Evolutionary conservation across 78 protist species (phyloP).

Genomic region (Protostelium mycophagum): DNA sequence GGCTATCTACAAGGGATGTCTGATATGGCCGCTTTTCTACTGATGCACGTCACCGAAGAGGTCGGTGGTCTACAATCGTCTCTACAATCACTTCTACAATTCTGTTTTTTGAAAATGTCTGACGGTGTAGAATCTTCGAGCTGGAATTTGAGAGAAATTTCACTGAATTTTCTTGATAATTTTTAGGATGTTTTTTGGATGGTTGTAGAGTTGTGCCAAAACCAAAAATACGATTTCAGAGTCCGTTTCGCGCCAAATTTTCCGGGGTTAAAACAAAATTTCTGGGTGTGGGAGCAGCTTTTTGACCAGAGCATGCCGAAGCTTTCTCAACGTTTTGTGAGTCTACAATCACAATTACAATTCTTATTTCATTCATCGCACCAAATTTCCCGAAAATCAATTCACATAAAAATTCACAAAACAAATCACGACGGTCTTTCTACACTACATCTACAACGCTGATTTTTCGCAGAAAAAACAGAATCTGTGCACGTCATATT

Average conservation of each 20-base stretch:
- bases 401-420: too few relatives aligned
- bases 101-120: not conserved
- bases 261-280: not conserved
- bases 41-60: slow-evolving; percentile 73
- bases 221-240: slow-evolving; percentile 24
- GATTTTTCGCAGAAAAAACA: not conserved
- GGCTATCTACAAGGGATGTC: slow-evolving; percentile 79
- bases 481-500: slow-evolving; percentile 26
- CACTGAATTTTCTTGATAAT: too few relatives aligned
- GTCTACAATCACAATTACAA: not conserved
- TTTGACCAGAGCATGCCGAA: not conserved
- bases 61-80: too few relatives aligned
- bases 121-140: too few relatives aligned
- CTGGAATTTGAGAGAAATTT: too few relatives aligned
- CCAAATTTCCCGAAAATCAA: not conserved
- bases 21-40: slow-evolving; percentile 51
- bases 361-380: not conserved
- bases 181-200: slow-evolving; percentile 72
- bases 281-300: not conserved
- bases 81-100: too few relatives aligned
- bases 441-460: not conserved
- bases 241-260: slow-evolving; percentile 22
- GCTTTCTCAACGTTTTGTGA: slow-evolving; percentile 1
- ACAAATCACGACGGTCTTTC: too few relatives aligned
- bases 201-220: slow-evolving; percentile 39